These are phyloP conservation scores for Blastomyces emzantsi DNA, from an alignment of 2,329 filamentous ascomycete genomes.

Conservation along the genomic window DNA sequence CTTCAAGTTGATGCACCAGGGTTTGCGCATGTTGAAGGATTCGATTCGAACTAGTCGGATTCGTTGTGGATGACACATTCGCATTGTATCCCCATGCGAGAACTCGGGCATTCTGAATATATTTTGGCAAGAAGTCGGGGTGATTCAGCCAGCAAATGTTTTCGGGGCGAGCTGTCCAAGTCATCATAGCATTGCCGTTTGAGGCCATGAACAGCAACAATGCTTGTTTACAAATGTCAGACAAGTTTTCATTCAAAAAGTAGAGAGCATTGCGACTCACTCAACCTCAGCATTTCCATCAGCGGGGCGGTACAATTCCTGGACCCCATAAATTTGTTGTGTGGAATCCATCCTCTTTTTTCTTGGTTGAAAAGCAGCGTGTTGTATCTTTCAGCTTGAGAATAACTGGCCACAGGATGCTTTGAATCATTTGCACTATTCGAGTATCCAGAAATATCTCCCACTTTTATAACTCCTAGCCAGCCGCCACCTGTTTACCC, in stretches of 20 bases:
- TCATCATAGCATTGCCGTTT: slow-evolving; percentile 32
- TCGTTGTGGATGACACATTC: slow-evolving; percentile 18
- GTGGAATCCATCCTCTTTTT: slow-evolving; percentile 1
- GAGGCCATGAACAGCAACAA: slow-evolving; percentile 38
- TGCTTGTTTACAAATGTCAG: slow-evolving; percentile 17
- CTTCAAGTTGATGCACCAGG: slow-evolving; percentile 26
- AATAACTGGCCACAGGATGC: too few relatives aligned
- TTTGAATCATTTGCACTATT: too few relatives aligned
- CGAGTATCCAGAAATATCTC: too few relatives aligned
- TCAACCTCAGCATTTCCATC: slow-evolving; percentile 14
- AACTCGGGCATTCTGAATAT: slow-evolving; percentile 24
- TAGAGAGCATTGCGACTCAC: slow-evolving; percentile 11
- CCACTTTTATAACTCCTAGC: too few relatives aligned
- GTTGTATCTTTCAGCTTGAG: too few relatives aligned
- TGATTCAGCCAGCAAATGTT: slow-evolving; percentile 32
- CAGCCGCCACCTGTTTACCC: too few relatives aligned
- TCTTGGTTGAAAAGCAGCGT: too few relatives aligned
- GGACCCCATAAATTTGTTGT: slow-evolving; percentile 12
- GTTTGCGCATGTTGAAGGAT: slow-evolving; percentile 32
- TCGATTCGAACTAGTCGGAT: slow-evolving; percentile 24
- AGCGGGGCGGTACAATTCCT: slow-evolving; percentile 17
- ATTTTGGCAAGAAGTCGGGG: slow-evolving; percentile 24
- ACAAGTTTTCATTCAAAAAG: background rate
- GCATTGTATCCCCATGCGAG: slow-evolving; percentile 28
- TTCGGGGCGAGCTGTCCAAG: slow-evolving; percentile 30